These are phyloP conservation scores for Thermochaetoides thermophila DNA, from an alignment of 495 filamentous ascomycete species.

Conservation along the genomic window DNA sequence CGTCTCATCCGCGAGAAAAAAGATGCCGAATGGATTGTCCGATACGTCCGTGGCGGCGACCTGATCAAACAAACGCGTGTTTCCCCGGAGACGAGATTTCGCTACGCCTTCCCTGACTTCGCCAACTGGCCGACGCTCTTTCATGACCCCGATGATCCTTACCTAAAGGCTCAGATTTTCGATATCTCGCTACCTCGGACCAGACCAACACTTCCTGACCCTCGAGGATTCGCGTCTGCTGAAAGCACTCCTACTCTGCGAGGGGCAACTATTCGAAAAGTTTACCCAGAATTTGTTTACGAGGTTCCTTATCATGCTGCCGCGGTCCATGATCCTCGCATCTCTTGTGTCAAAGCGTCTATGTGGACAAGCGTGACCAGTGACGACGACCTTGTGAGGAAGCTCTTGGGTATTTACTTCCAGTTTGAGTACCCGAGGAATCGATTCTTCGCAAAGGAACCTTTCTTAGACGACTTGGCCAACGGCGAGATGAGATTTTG, in stretches of 20 bases:
- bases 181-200: too few species aligned
- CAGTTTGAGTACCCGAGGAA: conserved; percentile 19
- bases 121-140: conserved; percentile 20
- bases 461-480: conserved; percentile 20
- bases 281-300: too few species aligned
- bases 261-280: too few species aligned
- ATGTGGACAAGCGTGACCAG: conserved; percentile 20
- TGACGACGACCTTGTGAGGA: conserved; percentile 16
- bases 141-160: conserved; percentile 12
- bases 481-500: conserved; percentile 15
- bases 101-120: conserved; percentile 24
- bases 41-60: conserved; percentile 21
- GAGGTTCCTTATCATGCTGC: conserved; percentile 17
- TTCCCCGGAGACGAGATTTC: conserved; percentile 18
- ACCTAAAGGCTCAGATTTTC: conserved; percentile 7
- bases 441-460: conserved; percentile 18
- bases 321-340: conserved; percentile 13
- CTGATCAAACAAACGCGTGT: conserved; percentile 19
- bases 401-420: conserved; percentile 17
- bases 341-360: conserved; percentile 14
- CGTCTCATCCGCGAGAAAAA: conserved; percentile 19
- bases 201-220: too few species aligned
- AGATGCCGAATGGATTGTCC: conserved; percentile 17
- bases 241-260: too few species aligned
- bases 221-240: background rate